Evolutionary conservation across 1,284 basidiomycete genomes (phyloP), one percentile per base, ranked within the genome.

Genomic region (Inonotus obliquus): DNA sequence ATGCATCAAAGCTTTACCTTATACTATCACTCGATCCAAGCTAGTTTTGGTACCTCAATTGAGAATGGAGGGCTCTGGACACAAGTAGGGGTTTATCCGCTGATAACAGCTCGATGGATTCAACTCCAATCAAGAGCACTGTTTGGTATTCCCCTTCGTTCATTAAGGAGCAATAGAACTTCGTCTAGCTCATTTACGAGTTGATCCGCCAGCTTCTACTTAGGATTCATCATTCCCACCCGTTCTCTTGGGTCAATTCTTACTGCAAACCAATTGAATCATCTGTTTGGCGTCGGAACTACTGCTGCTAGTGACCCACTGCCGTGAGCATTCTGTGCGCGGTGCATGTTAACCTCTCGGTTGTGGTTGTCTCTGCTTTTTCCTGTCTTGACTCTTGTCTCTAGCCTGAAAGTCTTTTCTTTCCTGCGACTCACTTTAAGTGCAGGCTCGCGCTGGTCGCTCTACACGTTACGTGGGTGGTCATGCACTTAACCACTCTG

Each of bases 401-500:
- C 51, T n/a, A 52, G 25, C 27, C 32, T 32, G 47, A 10, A 13
- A 21, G 47, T 49, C 47, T 49, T 49, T 49, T 52, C 39, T 44
- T 52, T 39, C 29, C 10, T 29, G 21, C 47, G 11, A 44, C 39
- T 53, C 37, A 25, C 17, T n/a, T 55, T 59, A 17, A 52, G 45
- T 23, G 27, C 23, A 59, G 61, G 45, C 44, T 39, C 27, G 47
- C 60, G 54, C 54, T 51, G 54, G 45, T 61, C 60, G 23, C 37
- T 51, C 38, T 57, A 29, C 47, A 37, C 45, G 27, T 51, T 35
- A 32, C 19, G 38, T 61, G 65, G 57, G 44, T 63, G 65, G 67
- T 68, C 63, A 75, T 74, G 73, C 71, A 74, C 69, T 64, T 72
- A 60, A 66, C 65, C 68, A 69, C 69, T 66, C 69, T 69, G 66